A percentile compares a stretch with the other conserved stretches of the same genome.
phyloP scores from a whole-genome alignment of 345 rosid species.

The Abelmoschus esculentus region DNA sequence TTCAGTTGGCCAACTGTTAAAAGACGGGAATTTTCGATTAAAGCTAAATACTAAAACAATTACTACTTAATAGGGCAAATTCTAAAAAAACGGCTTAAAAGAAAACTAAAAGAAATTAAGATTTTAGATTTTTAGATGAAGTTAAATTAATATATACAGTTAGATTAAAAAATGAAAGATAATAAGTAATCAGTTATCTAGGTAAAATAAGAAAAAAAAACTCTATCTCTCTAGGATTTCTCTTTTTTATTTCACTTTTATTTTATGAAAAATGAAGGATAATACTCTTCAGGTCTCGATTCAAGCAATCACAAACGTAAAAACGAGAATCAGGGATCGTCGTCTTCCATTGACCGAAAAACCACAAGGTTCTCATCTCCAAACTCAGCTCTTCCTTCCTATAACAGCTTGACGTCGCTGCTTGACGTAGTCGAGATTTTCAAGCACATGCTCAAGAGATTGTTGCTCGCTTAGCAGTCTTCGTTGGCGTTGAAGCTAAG shows the following conservation, averaged over 20 bases:
- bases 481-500: conserved; percentile 49
- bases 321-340: conserved; percentile 66
- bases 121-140: too few relatives aligned
- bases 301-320: conserved; percentile 59
- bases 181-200: too few relatives aligned
- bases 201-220: too few relatives aligned
- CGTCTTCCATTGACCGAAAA: conserved; percentile 46
- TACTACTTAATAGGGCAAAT: too few relatives aligned
- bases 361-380: conserved; percentile 85
- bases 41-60: not conserved
- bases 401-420: conserved; percentile 74
- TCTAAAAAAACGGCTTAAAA: too few relatives aligned
- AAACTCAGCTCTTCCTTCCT: conserved; percentile 39
- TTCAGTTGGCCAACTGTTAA: not conserved
- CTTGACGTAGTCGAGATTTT: conserved; percentile 74
- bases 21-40: not conserved
- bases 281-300: conserved; percentile 51
- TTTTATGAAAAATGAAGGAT: conserved; percentile 85
- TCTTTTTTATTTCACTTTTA: not conserved
- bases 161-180: too few relatives aligned
- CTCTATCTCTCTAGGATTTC: conserved; percentile 54
- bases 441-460: conserved; percentile 86
- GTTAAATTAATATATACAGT: too few relatives aligned
- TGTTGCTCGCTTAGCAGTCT: conserved; percentile 57
- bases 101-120: too few relatives aligned